These are phyloP conservation scores for Nepenthes gracilis DNA, from an alignment of 148 eudicot species.

Conservation along the genomic window DNA sequence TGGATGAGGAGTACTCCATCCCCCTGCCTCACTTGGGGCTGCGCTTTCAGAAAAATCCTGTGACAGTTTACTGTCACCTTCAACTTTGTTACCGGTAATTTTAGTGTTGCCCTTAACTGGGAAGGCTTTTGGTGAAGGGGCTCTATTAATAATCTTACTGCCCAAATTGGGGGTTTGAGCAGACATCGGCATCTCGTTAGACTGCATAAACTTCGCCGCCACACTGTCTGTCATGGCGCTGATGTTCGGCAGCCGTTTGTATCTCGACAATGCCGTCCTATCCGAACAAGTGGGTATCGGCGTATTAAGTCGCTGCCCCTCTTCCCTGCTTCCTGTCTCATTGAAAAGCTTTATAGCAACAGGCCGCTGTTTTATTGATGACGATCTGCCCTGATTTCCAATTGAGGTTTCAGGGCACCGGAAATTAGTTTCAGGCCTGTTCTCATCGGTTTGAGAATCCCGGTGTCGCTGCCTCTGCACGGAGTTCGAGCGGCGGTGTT, in stretches of 20 bases:
- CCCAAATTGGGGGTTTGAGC: neutral
- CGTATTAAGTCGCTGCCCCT: conserved; percentile 29
- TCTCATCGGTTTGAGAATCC: conserved; percentile 25
- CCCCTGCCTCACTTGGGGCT: neutral
- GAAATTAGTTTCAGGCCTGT: conserved; percentile 21
- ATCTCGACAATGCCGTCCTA: conserved; percentile 13
- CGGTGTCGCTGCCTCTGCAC: conserved; percentile 23
- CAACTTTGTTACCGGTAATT: no score
- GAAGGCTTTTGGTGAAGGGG: conserved; percentile 8
- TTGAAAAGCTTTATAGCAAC: conserved; percentile 29
- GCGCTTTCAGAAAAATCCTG: neutral
- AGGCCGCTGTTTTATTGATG: conserved; percentile 12
- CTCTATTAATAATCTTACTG: neutral
- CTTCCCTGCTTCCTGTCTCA: conserved; percentile 22
- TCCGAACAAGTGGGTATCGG: conserved; percentile 22
- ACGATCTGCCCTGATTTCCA: conserved; percentile 7
- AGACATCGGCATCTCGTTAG: conserved; percentile 18
- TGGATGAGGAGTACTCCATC: neutral
- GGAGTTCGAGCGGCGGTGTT: conserved; percentile 30
- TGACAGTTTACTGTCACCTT: neutral
- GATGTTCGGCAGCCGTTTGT: neutral
- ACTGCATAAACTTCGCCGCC: conserved; percentile 48
- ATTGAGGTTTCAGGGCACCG: conserved; percentile 30
- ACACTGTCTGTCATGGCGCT: conserved; percentile 20
- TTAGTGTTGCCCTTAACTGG: conserved; percentile 8